Evolutionary conservation across 2,329 filamentous ascomycete species (phyloP).

Genomic region (Nigrospora osmanthi): DNA sequence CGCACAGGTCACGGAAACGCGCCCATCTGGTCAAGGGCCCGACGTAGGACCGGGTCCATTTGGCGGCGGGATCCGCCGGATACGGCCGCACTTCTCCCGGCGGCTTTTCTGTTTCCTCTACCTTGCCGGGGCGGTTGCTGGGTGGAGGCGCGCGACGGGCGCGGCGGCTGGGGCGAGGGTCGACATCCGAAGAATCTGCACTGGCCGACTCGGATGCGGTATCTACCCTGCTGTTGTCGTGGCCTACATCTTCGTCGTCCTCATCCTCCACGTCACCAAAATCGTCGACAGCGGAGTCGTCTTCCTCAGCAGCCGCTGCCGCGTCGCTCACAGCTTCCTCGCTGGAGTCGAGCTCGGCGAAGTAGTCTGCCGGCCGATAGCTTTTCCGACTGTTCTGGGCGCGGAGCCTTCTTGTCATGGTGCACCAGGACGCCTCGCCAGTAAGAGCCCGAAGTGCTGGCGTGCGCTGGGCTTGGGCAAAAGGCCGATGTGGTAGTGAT

Average conservation of each 20-base stretch:
- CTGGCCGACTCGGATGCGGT: not conserved
- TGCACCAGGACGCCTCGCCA: too few species aligned
- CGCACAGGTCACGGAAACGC: slow-evolving; percentile 15
- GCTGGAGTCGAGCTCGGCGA: not conserved
- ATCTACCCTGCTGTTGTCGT: not conserved
- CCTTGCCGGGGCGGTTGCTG: slow-evolving; percentile 4
- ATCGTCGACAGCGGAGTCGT: slow-evolving; percentile 1
- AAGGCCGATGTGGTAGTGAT: too few species aligned
- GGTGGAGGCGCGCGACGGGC: slow-evolving; percentile 1
- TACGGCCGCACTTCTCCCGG: slow-evolving; percentile 18
- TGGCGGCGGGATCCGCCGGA: slow-evolving; percentile 20
- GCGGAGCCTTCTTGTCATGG: too few species aligned
- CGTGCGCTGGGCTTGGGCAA: too few species aligned
- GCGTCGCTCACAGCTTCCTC: too few species aligned
- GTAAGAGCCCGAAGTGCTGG: too few species aligned
- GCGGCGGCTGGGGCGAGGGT: not conserved
- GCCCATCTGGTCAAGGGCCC: slow-evolving; percentile 24
- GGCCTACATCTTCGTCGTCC: not conserved
- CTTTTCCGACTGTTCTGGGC: too few species aligned
- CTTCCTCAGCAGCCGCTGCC: not conserved
- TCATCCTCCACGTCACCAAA: slow-evolving; percentile 7
- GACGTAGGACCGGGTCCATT: slow-evolving; percentile 23
- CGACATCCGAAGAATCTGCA: not conserved
- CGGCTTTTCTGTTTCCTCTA: slow-evolving; percentile 4
- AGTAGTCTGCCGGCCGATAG: slow-evolving; percentile 6